phyloP scores from a whole-genome alignment of 2,329 filamentous ascomycete species.

The Aspergillus calidoustus region DNA sequence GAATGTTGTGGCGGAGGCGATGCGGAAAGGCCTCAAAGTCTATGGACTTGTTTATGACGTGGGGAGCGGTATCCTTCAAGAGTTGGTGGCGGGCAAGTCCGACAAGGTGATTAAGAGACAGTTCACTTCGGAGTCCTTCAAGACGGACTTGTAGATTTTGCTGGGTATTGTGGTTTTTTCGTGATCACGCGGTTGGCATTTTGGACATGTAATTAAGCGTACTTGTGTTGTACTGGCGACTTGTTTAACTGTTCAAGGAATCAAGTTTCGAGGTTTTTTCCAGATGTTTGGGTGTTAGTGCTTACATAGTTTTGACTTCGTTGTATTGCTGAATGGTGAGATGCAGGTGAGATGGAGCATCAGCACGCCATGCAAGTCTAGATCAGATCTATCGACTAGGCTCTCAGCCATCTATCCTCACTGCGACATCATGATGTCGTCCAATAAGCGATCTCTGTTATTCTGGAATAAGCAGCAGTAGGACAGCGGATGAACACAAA shows the following conservation, averaged over 20 bases:
- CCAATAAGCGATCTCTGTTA: not conserved
- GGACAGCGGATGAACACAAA: not conserved
- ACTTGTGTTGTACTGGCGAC: not conserved
- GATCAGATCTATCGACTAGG: not conserved
- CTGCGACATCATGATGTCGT: not conserved
- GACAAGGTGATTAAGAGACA: conserved; percentile 45
- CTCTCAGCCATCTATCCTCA: not conserved
- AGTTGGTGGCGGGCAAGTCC: conserved; percentile 54
- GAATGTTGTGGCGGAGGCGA: conserved; percentile 69
- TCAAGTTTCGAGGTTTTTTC: not conserved
- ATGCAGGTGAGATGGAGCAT: not conserved
- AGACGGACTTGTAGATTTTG: conserved; percentile 31
- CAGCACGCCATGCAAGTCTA: not conserved
- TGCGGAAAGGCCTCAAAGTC: conserved; percentile 73
- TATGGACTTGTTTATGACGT: conserved; percentile 80
- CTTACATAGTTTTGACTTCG: not conserved
- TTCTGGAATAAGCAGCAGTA: not conserved
- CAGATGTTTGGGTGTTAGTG: not conserved
- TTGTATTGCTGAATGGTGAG: not conserved
- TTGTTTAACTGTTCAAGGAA: too few relatives aligned
- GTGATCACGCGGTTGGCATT: not conserved
- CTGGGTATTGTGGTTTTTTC: not conserved
- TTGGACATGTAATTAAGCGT: not conserved
- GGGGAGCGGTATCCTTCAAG: conserved; percentile 57
- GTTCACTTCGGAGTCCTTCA: conserved; percentile 42